Conservation (phyloP, 2,329 filamentous ascomycete species). For the Daldinia sp. region DNA sequence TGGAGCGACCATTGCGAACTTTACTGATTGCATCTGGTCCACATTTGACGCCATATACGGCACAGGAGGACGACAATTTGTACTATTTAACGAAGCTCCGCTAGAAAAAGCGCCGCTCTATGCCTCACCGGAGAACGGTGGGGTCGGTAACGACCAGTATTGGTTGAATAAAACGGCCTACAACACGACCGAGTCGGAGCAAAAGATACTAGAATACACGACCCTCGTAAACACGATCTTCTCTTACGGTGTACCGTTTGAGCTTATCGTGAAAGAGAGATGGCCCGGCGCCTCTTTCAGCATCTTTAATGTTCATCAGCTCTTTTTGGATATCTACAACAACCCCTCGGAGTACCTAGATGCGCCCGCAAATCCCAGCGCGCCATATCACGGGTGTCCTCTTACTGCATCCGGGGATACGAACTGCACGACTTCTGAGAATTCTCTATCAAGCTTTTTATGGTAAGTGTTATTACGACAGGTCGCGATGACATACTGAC, state of each 20-base stretch:
- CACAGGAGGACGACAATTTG: slow-evolving; percentile 73
- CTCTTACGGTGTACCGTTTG: slow-evolving; percentile 58
- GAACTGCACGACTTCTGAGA: slow-evolving; percentile 50
- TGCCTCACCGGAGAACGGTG: slow-evolving; percentile 56
- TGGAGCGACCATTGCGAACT: slow-evolving; percentile 67
- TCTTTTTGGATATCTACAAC: slow-evolving; percentile 71
- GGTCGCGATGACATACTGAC: slow-evolving; percentile 3
- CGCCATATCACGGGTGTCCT: slow-evolving; percentile 64
- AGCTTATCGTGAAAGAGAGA: slow-evolving; percentile 53
- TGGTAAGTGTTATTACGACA: slow-evolving; percentile 58
- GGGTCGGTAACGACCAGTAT: slow-evolving; percentile 53
- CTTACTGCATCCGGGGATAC: slow-evolving; percentile 32
- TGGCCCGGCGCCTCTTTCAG: slow-evolving; percentile 69
- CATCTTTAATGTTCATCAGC: slow-evolving; percentile 71
- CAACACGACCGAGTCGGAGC: slow-evolving; percentile 57
- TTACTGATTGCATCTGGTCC: slow-evolving; percentile 72
- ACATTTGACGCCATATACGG: slow-evolving; percentile 70
- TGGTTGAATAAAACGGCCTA: slow-evolving; percentile 57
- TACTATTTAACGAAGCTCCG: slow-evolving; percentile 74
- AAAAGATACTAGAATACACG: slow-evolving; percentile 60
- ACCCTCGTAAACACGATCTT: slow-evolving; percentile 59
- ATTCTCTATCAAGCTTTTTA: slow-evolving; percentile 67
- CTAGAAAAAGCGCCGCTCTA: slow-evolving; percentile 75
- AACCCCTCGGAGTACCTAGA: slow-evolving; percentile 69
- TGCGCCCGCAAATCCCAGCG: slow-evolving; percentile 66